phyloP scores from a whole-genome alignment of 169 alveolate species.

The Plasmodium relictum region DNA sequence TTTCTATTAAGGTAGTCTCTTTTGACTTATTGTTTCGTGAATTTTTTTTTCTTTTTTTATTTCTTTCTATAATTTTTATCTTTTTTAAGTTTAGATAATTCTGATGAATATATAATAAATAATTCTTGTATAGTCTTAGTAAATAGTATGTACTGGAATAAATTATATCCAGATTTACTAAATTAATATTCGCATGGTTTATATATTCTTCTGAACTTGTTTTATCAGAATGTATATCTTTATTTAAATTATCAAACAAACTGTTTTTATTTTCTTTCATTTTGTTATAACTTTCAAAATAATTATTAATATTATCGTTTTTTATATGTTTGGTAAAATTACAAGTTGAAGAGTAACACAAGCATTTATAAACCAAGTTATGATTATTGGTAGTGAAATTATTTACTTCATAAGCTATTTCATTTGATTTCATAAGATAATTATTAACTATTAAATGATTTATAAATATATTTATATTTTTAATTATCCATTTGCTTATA shows the following conservation, averaged over 20 bases:
- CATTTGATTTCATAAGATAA: constrained; percentile 53
- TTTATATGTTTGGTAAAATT: constrained; percentile 16
- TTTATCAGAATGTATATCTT: neutral
- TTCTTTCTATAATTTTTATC: constrained; percentile 18
- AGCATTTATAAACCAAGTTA: constrained; percentile 36
- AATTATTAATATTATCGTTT: neutral
- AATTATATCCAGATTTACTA: constrained; percentile 35
- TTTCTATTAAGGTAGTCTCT: neutral
- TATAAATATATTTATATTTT: constrained; percentile 28
- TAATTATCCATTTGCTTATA: constrained; percentile 51
- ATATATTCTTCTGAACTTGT: constrained; percentile 23
- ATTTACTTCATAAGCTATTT: constrained; percentile 52
- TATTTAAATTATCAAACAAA: neutral
- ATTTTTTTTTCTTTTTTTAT: neutral
- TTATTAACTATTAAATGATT: constrained; percentile 56
- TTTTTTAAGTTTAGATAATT: constrained; percentile 47
- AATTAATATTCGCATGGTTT: constrained; percentile 36
- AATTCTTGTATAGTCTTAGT: constrained; percentile 45
- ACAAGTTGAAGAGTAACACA: constrained; percentile 61
- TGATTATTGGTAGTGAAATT: constrained; percentile 72
- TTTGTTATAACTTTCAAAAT: neutral
- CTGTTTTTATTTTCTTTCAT: neutral
- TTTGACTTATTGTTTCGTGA: neutral
- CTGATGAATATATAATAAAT: constrained; percentile 48
- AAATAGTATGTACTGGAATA: constrained; percentile 39